These are phyloP conservation scores for Passalora sequoiae DNA, from an alignment of 2,329 filamentous ascomycete genomes.

Conservation along the genomic window DNA sequence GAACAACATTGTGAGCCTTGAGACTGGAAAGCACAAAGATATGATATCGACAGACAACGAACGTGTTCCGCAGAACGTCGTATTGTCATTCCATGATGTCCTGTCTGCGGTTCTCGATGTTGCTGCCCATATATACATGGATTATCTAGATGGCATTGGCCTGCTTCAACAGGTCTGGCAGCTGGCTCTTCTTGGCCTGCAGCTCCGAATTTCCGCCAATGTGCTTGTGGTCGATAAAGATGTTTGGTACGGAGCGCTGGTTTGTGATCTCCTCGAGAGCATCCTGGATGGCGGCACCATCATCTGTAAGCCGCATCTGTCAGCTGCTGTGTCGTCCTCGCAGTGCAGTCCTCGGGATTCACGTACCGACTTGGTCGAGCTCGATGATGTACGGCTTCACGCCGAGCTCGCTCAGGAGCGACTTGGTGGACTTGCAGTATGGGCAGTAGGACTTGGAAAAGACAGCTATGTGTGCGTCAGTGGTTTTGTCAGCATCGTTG, in stretches of 20 bases:
- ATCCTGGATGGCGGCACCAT: slow-evolving; percentile 76
- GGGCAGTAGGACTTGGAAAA: slow-evolving; percentile 98
- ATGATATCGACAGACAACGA: slow-evolving; percentile 9
- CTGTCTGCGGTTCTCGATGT: too few species aligned
- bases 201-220: slow-evolving; percentile 95
- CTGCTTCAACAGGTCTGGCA: slow-evolving; percentile 60
- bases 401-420: slow-evolving; percentile 61
- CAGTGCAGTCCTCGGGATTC: neutral
- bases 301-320: slow-evolving; percentile 56
- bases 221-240: slow-evolving; percentile 85
- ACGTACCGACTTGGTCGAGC: slow-evolving; percentile 71
- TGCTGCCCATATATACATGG: too few species aligned
- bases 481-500: neutral
- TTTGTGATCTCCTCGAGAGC: slow-evolving; percentile 73
- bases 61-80: too few species aligned
- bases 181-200: slow-evolving; percentile 59
- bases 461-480: slow-evolving; percentile 56
- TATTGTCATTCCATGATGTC: too few species aligned
- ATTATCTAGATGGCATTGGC: slow-evolving; percentile 58
- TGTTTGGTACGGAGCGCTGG: slow-evolving; percentile 90
- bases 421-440: slow-evolving; percentile 79
- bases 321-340: neutral
- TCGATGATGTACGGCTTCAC: slow-evolving; percentile 74
- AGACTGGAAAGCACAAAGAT: neutral
- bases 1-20: too few species aligned